Conservation (phyloP, 805 yeast genomes). For the Blastobotrys chiropterorum region DNA sequence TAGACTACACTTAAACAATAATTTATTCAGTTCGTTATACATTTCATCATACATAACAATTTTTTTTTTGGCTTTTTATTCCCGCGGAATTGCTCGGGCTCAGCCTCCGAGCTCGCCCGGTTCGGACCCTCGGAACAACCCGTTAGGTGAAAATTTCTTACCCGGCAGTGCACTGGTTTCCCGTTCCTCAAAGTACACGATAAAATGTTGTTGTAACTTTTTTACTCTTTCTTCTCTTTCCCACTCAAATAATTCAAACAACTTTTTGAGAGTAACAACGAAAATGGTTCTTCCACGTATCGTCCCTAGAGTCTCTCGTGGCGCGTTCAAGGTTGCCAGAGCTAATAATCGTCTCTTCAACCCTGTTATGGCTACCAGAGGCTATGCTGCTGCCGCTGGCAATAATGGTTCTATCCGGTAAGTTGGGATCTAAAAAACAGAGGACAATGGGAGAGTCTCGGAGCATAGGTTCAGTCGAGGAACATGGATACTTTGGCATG, state of each 20-base stretch:
- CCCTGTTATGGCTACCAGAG: constrained; percentile 37
- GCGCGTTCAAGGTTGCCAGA: constrained; percentile 84
- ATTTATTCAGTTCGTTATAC: too few species aligned
- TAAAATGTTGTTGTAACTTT: background rate
- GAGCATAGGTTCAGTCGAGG: too few species aligned
- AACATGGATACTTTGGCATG: too few species aligned
- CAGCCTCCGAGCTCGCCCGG: background rate
- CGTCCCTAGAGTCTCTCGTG: constrained; percentile 51
- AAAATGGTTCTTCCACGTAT: constrained; percentile 52
- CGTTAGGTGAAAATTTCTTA: background rate
- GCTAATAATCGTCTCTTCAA: constrained; percentile 62
- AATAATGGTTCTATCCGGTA: constrained; percentile 79
- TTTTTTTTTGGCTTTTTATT: too few species aligned
- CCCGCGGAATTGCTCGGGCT: too few species aligned
- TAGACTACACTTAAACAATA: too few species aligned
- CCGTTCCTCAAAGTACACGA: background rate
- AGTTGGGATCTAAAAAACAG: constrained; percentile 33
- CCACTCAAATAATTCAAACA: background rate
- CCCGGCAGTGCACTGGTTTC: background rate
- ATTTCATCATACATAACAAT: too few species aligned
- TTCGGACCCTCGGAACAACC: background rate
- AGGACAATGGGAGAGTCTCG: background rate
- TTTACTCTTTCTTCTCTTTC: background rate
- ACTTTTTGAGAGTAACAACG: constrained; percentile 37
- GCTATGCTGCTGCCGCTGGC: constrained; percentile 68